A percentile compares a stretch with the other conserved stretches of the same genome.
These are phyloP conservation scores for Parathielavia hyrcaniae DNA, from an alignment of 495 filamentous ascomycete genomes.

Conservation along the genomic window DNA sequence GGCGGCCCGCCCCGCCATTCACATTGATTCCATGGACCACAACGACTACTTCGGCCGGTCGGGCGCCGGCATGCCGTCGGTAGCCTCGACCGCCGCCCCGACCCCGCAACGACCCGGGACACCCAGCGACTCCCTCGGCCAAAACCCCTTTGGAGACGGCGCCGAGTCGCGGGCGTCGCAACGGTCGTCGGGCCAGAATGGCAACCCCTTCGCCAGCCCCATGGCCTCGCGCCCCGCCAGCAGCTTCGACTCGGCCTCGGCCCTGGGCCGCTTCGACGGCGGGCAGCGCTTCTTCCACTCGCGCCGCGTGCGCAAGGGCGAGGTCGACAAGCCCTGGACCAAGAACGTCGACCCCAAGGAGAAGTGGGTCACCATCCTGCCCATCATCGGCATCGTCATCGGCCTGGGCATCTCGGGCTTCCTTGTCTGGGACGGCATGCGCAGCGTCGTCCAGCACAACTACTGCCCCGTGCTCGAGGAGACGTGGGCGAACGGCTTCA, in stretches of 20 bases:
- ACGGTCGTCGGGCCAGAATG: slow-evolving; percentile 17
- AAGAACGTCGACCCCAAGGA: slow-evolving; percentile 63
- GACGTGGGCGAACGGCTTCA: slow-evolving; percentile 56
- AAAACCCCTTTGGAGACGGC: slow-evolving; percentile 35
- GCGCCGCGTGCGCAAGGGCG: slow-evolving; percentile 61
- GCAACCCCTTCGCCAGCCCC: slow-evolving; percentile 56
- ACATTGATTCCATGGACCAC: slow-evolving; percentile 20
- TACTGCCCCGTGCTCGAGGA: slow-evolving; percentile 70
- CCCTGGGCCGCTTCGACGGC: slow-evolving; percentile 30
- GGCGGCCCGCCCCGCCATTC: not conserved
- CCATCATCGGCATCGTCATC: slow-evolving; percentile 58
- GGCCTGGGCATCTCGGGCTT: slow-evolving; percentile 61
- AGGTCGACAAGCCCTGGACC: slow-evolving; percentile 65
- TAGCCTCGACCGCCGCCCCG: slow-evolving; percentile 28
- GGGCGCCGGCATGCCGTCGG: slow-evolving; percentile 17
- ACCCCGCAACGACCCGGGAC: slow-evolving; percentile 38
- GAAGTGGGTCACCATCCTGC: slow-evolving; percentile 80
- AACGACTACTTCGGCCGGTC: slow-evolving; percentile 16
- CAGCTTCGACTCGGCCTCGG: slow-evolving; percentile 46
- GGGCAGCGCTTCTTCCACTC: slow-evolving; percentile 66
- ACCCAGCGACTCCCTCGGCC: slow-evolving; percentile 31
- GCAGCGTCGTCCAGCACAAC: slow-evolving; percentile 61
- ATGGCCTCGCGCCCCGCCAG: slow-evolving; percentile 50
- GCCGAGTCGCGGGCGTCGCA: slow-evolving; percentile 34
- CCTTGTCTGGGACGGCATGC: slow-evolving; percentile 64